Evolutionary conservation across 495 filamentous ascomycete species (phyloP).

Genomic region (Neurospora sublineolata): DNA sequence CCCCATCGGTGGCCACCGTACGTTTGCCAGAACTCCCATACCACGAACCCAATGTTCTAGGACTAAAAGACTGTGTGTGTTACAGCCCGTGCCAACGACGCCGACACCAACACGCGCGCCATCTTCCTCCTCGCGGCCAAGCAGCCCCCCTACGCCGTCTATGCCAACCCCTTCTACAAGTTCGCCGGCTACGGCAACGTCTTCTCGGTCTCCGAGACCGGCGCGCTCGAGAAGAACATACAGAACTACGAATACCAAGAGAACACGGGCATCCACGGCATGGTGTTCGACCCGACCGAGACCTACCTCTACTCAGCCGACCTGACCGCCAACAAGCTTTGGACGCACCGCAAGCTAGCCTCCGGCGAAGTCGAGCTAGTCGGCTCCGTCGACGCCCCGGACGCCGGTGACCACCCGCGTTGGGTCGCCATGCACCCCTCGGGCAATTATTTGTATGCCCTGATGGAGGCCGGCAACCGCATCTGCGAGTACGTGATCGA

Average conservation of each 20-base stretch:
- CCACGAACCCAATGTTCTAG: not conserved
- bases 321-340: conserved; percentile 73
- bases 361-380: conserved; percentile 54
- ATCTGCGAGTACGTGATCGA: conserved; percentile 72
- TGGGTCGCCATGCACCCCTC: conserved; percentile 74
- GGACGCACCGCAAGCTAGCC: conserved; percentile 64
- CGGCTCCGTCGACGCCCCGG: conserved; percentile 59
- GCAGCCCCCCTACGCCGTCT: conserved; percentile 66
- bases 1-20: conserved; percentile 47
- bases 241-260: conserved; percentile 68
- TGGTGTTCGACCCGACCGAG: conserved; percentile 78
- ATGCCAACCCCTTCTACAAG: conserved; percentile 80
- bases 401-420: conserved; percentile 60
- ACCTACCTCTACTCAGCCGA: conserved; percentile 80
- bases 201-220: conserved; percentile 54
- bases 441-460: conserved; percentile 65
- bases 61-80: not conserved
- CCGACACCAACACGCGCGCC: conserved; percentile 67
- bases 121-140: conserved; percentile 75
- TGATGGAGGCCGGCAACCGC: conserved; percentile 79
- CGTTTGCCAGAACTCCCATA: conserved; percentile 7
- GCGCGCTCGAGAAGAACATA: conserved; percentile 53
- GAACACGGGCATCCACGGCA: conserved; percentile 73
- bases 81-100: conserved; percentile 51
- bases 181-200: conserved; percentile 70